phyloP scores from a whole-genome alignment of 2,329 filamentous ascomycete species.

The Taxawa tesnikishii region DNA sequence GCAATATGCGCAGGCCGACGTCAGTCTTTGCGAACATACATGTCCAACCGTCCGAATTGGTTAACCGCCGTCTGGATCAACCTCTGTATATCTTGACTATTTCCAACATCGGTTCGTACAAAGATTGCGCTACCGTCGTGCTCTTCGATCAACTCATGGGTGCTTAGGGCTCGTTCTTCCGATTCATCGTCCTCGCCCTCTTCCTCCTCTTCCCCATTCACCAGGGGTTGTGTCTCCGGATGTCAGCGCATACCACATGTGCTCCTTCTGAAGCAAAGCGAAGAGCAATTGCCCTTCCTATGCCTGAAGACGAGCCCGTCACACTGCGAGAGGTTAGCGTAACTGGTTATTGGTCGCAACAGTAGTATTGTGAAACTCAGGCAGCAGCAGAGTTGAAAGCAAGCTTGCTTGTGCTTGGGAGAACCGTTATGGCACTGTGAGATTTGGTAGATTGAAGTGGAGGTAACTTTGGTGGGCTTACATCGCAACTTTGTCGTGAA shows the following conservation, averaged over 20 bases:
- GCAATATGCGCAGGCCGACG: too few species aligned
- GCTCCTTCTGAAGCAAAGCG: constrained; percentile 17
- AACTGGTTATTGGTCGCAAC: not conserved
- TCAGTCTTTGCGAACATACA: constrained; percentile 6
- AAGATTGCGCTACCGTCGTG: constrained; percentile 4
- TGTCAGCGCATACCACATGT: constrained; percentile 17
- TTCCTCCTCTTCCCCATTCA: constrained; percentile 1
- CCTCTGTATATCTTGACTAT: constrained; percentile 3
- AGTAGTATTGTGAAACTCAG: too few species aligned
- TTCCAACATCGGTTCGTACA: constrained; percentile 3
- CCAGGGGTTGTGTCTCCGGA: constrained; percentile 8
- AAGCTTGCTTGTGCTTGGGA: too few species aligned
- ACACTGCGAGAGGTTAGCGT: not conserved
- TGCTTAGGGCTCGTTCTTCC: too few species aligned
- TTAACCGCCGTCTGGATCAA: constrained; percentile 3
- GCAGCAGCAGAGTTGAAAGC: too few species aligned
- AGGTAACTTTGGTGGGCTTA: too few species aligned
- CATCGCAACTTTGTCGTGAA: constrained; percentile 7
- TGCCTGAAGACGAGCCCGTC: constrained; percentile 16
- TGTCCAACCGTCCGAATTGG: constrained; percentile 5
- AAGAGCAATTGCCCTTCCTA: constrained; percentile 19
- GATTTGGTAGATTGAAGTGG: too few species aligned
- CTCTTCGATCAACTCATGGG: constrained; percentile 3
- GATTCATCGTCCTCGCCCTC: constrained; percentile 1
- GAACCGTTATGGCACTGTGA: too few species aligned